A percentile compares a stretch with the other conserved stretches of the same genome.
These are phyloP conservation scores for Macadamia tetraphylla DNA, from an alignment of 164 flowering plant genomes.

Conservation along the genomic window DNA sequence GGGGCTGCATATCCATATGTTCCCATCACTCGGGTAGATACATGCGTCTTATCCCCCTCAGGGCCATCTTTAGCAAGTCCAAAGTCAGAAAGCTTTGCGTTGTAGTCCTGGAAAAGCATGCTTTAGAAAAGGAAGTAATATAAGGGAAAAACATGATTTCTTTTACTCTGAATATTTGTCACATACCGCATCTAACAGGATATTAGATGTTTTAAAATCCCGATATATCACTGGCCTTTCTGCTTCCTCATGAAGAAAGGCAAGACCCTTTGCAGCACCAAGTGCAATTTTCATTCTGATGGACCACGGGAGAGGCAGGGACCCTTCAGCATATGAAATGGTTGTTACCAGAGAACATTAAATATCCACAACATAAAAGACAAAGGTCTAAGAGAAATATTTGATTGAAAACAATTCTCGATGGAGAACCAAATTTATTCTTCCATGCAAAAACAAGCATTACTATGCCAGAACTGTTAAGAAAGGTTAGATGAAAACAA, in stretches of 20 bases:
- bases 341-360: conserved; percentile 23
- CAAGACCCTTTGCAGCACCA: conserved; percentile 43
- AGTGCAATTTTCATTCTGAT: conserved; percentile 42
- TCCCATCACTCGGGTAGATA: conserved; percentile 31
- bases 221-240: conserved; percentile 42
- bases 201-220: conserved; percentile 40
- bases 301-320: conserved; percentile 43
- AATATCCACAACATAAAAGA: conserved; percentile 1
- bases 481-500: not conserved
- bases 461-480: not conserved
- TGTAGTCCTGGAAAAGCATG: conserved; percentile 20
- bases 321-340: conserved; percentile 29
- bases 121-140: not conserved
- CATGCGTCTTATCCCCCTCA: conserved; percentile 31
- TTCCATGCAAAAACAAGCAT: not conserved
- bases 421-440: not conserved
- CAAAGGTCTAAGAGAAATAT: not conserved
- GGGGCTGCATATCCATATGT: conserved; percentile 34
- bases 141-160: not conserved
- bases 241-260: conserved; percentile 45
- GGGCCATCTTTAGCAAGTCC: conserved; percentile 34
- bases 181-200: conserved; percentile 43
- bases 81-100: conserved; percentile 32
- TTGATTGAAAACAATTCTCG: not conserved
- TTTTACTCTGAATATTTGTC: not conserved